Evolutionary conservation across 768 basidiomycete genomes (phyloP).

Genomic region (Pholiota molesta): DNA sequence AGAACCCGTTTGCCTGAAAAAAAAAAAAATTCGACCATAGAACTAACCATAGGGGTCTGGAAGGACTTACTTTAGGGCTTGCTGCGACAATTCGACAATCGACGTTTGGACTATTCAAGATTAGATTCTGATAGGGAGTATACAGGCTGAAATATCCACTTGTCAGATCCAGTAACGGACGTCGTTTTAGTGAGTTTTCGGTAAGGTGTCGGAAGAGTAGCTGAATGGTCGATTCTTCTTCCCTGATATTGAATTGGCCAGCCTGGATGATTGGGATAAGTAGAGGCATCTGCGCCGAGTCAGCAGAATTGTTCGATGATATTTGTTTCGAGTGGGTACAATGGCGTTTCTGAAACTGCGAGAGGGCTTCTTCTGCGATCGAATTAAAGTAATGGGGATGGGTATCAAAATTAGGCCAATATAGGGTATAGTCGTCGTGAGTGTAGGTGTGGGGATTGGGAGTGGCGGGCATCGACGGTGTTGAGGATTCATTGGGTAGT

Average conservation of each 20-base stretch:
- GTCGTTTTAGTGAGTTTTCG: constrained; percentile 10
- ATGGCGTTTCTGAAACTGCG: constrained; percentile 58
- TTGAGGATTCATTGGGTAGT: constrained; percentile 22
- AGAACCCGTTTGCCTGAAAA: constrained; percentile 96
- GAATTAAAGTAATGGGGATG: constrained; percentile 74
- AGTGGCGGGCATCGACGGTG: background rate
- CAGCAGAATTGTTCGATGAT: background rate
- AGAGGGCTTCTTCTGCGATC: constrained; percentile 58
- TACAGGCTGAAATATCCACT: constrained; percentile 95
- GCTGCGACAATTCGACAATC: constrained; percentile 81
- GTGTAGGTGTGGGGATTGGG: constrained; percentile 32
- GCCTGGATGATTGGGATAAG: constrained; percentile 88
- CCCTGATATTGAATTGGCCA: constrained; percentile 82
- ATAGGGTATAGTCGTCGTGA: constrained; percentile 50
- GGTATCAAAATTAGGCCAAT: constrained; percentile 67
- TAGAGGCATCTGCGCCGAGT: constrained; percentile 39
- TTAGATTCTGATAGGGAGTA: constrained; percentile 72
- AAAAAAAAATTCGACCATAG: constrained; percentile 6
- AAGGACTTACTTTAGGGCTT: constrained; percentile 70
- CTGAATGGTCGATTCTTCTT: constrained; percentile 73
- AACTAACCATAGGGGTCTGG: background rate
- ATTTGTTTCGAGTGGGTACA: constrained; percentile 11
- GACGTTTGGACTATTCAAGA: constrained; percentile 58
- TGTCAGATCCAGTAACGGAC: constrained; percentile 77
- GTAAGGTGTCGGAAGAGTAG: constrained; percentile 59